These are phyloP conservation scores for Venustampulla echinocandica DNA, from an alignment of 495 filamentous ascomycete species.

Conservation along the genomic window DNA sequence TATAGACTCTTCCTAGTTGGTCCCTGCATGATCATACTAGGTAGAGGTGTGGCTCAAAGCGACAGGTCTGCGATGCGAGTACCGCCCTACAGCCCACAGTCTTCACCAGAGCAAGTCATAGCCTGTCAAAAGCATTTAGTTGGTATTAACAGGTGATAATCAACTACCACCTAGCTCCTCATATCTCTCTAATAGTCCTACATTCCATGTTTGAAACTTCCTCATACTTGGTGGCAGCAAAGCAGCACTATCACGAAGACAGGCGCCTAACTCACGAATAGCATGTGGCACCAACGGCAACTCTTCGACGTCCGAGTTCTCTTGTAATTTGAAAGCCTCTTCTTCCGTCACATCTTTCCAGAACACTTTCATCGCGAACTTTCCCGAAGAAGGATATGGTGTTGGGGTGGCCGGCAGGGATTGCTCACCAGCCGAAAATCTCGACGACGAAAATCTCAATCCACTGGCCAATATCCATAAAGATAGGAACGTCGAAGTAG, in stretches of 20 bases:
- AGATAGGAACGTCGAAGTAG: not conserved
- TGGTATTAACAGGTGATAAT: too few species aligned
- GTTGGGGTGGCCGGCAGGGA: not conserved
- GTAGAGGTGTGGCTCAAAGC: too few species aligned
- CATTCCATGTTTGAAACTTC: constrained; percentile 54
- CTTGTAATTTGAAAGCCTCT: constrained; percentile 46
- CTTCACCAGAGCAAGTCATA: too few species aligned
- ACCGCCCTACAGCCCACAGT: too few species aligned
- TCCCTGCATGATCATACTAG: too few species aligned
- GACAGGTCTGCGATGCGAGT: too few species aligned
- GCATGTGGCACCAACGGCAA: constrained; percentile 47
- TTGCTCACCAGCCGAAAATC: not conserved
- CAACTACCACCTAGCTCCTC: constrained; percentile 6
- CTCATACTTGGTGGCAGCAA: constrained; percentile 49
- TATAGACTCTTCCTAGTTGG: too few species aligned
- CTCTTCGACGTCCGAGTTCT: constrained; percentile 53
- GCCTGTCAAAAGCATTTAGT: too few species aligned
- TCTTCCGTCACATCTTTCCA: constrained; percentile 22
- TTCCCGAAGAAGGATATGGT: not conserved
- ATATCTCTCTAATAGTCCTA: constrained; percentile 50
- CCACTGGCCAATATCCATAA: constrained; percentile 4
- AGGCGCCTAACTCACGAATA: constrained; percentile 33
- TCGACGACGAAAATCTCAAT: not conserved
- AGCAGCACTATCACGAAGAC: constrained; percentile 40
- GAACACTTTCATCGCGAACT: constrained; percentile 19